These are phyloP conservation scores for Sugiyamaella valdiviana DNA, from an alignment of 805 yeast species.

Conservation along the genomic window DNA sequence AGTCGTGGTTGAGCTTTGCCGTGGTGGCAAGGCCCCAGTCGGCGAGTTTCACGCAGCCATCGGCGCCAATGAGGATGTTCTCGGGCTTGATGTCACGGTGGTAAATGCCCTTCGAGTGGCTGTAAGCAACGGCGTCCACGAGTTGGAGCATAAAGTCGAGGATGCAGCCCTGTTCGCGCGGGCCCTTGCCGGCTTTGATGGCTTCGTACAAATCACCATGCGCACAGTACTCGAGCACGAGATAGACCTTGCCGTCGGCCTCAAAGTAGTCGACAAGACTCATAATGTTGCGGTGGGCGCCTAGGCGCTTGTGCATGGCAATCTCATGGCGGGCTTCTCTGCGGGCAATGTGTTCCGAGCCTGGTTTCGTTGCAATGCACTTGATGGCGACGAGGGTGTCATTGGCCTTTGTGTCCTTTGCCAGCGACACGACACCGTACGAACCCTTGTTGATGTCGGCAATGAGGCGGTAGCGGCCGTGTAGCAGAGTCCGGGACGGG, in stretches of 20 bases:
- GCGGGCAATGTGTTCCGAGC: not conserved
- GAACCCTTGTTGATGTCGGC: slow-evolving; percentile 76
- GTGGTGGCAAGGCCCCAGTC: slow-evolving; percentile 88
- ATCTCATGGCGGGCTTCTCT: slow-evolving; percentile 46
- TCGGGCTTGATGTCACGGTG: slow-evolving; percentile 97
- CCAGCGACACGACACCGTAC: slow-evolving; percentile 85
- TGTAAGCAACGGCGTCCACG: slow-evolving; percentile 67
- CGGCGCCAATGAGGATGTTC: slow-evolving; percentile 63
- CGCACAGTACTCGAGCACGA: slow-evolving; percentile 78
- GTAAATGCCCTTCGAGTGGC: slow-evolving; percentile 76
- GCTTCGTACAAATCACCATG: slow-evolving; percentile 84
- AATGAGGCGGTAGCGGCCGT: slow-evolving; percentile 58
- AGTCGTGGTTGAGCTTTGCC: slow-evolving; percentile 53
- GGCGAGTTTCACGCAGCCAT: slow-evolving; percentile 58
- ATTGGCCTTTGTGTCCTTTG: slow-evolving; percentile 52
- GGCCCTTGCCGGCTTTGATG: slow-evolving; percentile 59
- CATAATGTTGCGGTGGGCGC: slow-evolving; percentile 70
- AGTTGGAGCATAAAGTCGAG: slow-evolving; percentile 60
- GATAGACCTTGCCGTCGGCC: slow-evolving; percentile 45
- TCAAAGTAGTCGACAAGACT: slow-evolving; percentile 69
- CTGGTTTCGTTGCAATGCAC: slow-evolving; percentile 41
- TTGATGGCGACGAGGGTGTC: slow-evolving; percentile 72
- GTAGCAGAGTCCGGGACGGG: not conserved
- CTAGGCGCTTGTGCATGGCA: slow-evolving; percentile 65
- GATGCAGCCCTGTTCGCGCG: slow-evolving; percentile 39